These are phyloP conservation scores for Alternaria sp. DNA, from an alignment of 2,329 filamentous ascomycete species.

Conservation along the genomic window DNA sequence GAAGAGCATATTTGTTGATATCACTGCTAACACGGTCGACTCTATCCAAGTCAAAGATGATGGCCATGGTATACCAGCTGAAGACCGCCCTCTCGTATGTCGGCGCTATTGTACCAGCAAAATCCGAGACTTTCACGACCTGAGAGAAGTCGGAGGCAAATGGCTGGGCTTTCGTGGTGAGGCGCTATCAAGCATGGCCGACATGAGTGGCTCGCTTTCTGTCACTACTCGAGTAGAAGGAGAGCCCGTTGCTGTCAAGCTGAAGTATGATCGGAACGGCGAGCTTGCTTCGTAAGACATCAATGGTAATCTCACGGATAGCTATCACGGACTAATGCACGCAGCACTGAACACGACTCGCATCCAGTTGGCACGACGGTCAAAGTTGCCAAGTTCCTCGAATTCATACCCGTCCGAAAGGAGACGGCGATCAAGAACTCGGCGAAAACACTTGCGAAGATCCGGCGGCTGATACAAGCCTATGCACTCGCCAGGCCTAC, in stretches of 20 bases:
- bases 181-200: conserved; percentile 70
- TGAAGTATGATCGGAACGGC: conserved; percentile 61
- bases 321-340: conserved; percentile 4
- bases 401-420: conserved; percentile 67
- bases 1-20: conserved; percentile 67
- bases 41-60: conserved; percentile 70
- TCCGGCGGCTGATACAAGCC: conserved; percentile 66
- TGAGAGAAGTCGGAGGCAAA: conserved; percentile 61
- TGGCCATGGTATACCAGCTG: conserved; percentile 70
- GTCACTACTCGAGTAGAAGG: conserved; percentile 69
- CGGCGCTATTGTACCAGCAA: conserved; percentile 77
- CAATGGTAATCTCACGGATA: background rate
- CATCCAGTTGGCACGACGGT: conserved; percentile 74
- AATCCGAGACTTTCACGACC: conserved; percentile 67
- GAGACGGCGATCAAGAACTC: conserved; percentile 65
- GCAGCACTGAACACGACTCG: conserved; percentile 50
- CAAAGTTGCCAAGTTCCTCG: conserved; percentile 65
- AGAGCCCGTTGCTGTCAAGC: conserved; percentile 63
- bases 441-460: conserved; percentile 61
- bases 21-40: conserved; percentile 71
- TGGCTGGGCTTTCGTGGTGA: conserved; percentile 80
- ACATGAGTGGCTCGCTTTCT: conserved; percentile 62
- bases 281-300: conserved; percentile 51
- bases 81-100: conserved; percentile 69
- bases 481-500: conserved; percentile 71